Evolutionary conservation across 192 early-diverging fungal species (phyloP).

Genomic region (Mortierella antarctica): DNA sequence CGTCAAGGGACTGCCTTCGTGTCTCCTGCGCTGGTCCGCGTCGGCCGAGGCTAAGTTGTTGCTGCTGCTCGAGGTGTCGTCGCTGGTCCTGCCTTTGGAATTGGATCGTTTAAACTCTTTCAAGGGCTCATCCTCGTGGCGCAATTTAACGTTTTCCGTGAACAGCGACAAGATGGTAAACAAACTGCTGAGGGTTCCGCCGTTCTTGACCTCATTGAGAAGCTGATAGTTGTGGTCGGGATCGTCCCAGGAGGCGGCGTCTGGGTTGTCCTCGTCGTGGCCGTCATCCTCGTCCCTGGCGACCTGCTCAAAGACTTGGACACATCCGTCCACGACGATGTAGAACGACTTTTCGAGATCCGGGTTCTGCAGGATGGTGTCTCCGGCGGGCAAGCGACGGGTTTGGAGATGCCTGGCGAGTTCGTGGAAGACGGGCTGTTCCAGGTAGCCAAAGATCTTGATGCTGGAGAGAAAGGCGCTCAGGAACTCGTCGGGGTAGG

Average conservation of each 20-base stretch:
- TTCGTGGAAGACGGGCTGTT: slow-evolving; percentile 96
- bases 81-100: slow-evolving; percentile 18
- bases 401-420: slow-evolving; percentile 91
- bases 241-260: slow-evolving; percentile 47
- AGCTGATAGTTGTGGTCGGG: slow-evolving; percentile 68
- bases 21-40: slow-evolving; percentile 12
- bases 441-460: slow-evolving; percentile 97
- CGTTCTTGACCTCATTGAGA: slow-evolving; percentile 90
- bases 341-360: slow-evolving; percentile 89
- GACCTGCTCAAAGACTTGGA: slow-evolving; percentile 88
- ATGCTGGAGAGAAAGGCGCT: slow-evolving; percentile 86
- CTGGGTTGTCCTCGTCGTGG: slow-evolving; percentile 53
- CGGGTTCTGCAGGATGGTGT: slow-evolving; percentile 73
- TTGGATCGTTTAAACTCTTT: slow-evolving; percentile 40
- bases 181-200: slow-evolving; percentile 91
- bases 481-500: slow-evolving; percentile 80
- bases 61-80: neutral
- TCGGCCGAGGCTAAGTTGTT: neutral
- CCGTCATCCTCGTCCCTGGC: slow-evolving; percentile 48
- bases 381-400: slow-evolving; percentile 75
- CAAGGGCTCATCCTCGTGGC: slow-evolving; percentile 59
- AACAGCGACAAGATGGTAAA: slow-evolving; percentile 94
- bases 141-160: slow-evolving; percentile 76
- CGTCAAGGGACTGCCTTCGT: neutral
- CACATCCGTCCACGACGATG: slow-evolving; percentile 94